Evolutionary conservation across 495 filamentous ascomycete species (phyloP), one percentile per base, ranked within the genome.

Genomic region (Xylaria castorea): DNA sequence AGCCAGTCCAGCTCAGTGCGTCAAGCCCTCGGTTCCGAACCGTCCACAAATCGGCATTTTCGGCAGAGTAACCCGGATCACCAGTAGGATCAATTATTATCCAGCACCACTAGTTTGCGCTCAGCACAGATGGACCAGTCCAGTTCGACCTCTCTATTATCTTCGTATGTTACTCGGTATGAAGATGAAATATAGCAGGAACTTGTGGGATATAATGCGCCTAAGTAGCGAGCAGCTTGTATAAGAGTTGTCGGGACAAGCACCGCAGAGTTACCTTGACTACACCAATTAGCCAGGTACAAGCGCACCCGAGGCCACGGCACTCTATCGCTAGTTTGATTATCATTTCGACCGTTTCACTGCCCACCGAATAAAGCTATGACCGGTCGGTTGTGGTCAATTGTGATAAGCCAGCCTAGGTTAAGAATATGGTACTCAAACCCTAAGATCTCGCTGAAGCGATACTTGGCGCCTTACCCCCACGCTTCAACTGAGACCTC

Each of bases 381-480:
- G 0, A 25, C 38, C 18, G 16, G 63, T 67, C 25, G 8, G 16
- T 53, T 53, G 22, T 44, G 48, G 63, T 50, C 63, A 18, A 36
- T 50, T 36, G 22, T 66, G 18, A 38, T 68, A 55, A 46, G 48
- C 65, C 34, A 9, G 5, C 27, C 22, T n/a, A 36, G 42, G 5
- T 50, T 42, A 36, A 51, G 51, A 70, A 32, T 55, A 55, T n/a
- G 66, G 38, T n/a, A n/a, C 32, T 38, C 30, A n/a, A n/a, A 11
- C 32, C 57, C 55, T 34, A 38, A 38, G 34, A 20, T 60, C 16
- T 22, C 32, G 4, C 57, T 60, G 32, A 38, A 34, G 20, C 25
- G 22, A 7, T 66, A 58, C 62, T 44, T 71, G 18, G 46, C 44
- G 18, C 25, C 20, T 32, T 53, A 51, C 48, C 70, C 50, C 70